Evolutionary conservation across 192 early-diverging fungal genomes (phyloP).

Genomic region (Linnemannia zychae): DNA sequence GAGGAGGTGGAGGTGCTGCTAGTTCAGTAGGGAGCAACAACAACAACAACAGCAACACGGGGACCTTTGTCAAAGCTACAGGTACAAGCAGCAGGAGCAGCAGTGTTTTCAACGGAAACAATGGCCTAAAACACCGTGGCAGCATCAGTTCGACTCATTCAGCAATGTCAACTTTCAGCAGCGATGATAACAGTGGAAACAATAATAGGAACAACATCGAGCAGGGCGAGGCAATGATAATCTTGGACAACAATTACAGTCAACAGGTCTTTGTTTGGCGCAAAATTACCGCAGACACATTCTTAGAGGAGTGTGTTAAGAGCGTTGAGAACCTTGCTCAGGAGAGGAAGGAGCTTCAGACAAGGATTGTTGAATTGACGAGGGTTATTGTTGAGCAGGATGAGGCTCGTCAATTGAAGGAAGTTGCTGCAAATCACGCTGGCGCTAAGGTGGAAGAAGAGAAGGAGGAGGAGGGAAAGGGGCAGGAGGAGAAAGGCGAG

Average conservation of each 20-base stretch:
- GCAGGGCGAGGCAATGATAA: background rate
- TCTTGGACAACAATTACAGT: conserved; percentile 27
- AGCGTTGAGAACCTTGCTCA: conserved; percentile 34
- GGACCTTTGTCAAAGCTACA: background rate
- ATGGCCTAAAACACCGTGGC: background rate
- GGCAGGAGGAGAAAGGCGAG: background rate
- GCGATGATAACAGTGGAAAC: background rate
- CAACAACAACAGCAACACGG: background rate
- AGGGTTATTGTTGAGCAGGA: background rate
- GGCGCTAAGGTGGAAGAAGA: background rate
- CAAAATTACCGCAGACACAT: conserved; percentile 33
- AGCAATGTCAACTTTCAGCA: background rate
- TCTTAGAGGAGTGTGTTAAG: conserved; percentile 50
- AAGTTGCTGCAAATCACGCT: background rate
- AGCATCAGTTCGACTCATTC: conserved; percentile 16
- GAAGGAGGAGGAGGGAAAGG: background rate
- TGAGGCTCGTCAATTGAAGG: conserved; percentile 8
- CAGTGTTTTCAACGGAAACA: background rate
- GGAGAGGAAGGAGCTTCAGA: conserved; percentile 41
- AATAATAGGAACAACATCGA: background rate
- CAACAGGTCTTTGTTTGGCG: conserved; percentile 51
- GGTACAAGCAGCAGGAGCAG: background rate
- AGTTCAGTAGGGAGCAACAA: background rate
- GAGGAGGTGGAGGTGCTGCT: background rate
- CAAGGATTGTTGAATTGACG: conserved; percentile 23